Base-by-base conservation (phyloP, 1,139 yeast genomes). In the Saccharomyces hybrid region DNA sequence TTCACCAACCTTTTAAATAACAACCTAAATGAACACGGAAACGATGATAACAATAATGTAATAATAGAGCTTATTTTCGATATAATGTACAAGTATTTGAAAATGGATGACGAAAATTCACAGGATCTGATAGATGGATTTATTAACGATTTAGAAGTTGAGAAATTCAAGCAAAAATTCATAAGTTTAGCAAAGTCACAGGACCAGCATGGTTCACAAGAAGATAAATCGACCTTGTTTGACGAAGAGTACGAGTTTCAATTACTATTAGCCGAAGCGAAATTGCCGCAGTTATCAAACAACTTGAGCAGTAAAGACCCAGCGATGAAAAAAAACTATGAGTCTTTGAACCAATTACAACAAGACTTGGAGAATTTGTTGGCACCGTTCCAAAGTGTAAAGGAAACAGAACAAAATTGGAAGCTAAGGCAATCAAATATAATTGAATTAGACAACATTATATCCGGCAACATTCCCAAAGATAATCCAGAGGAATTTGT, bases 371-470 rank as follows among this genome's bases (percentile, higher is more conserved):
- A 74, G 31, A 61, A 64, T 3, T 62, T 79, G 63, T 52, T 70
- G 13, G 57, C 71, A 0, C 73, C 76, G 4, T 88, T 93, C 64
- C 78, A 77, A n/a, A 55, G 57, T 4, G 85, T 84, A 1, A 89
- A 85, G 63, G 99, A 95, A 69, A 86, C 96, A 0, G 99, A 95
- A 66, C 78, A 78, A 57, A 93, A 93, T 66, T 93, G 99, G 99
- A 73, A 76, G 27, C 63, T 67, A 1, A 77, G 99, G 64, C 97
- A 91, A 62, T 78, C 78, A 55, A 74, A 74, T 54, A 78, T 90
- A 2, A 64, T 78, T 1, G 77, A 76, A 52, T 66, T 89, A 44
- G 76, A 97, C 55, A 74, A 78, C 1, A 65, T 86, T 2, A 61
- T 88, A 2, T 73, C 90, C 46, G 91, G 91, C 2, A 81, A 84